Conservation (phyloP, 768 basidiomycete species). For the Tylopilus sp. region DNA sequence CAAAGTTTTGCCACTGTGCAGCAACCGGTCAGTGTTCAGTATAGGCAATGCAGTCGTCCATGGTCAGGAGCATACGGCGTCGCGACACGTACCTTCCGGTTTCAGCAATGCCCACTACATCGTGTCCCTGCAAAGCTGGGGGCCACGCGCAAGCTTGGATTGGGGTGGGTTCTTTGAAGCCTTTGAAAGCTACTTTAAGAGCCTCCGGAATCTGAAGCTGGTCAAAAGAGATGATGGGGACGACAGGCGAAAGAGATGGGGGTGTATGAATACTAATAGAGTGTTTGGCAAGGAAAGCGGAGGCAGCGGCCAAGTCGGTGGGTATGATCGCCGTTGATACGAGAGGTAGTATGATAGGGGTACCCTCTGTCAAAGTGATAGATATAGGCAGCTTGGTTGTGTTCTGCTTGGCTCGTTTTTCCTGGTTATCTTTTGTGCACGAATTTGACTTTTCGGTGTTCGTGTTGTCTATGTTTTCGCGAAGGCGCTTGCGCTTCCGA, state of each 20-base stretch:
- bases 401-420: slow-evolving; percentile 16
- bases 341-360: slow-evolving; percentile 17
- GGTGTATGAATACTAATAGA: slow-evolving; percentile 68
- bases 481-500: slow-evolving; percentile 27
- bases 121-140: slow-evolving; percentile 71
- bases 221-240: slow-evolving; percentile 72
- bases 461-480: background rate
- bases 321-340: slow-evolving; percentile 13
- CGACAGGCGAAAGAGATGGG: slow-evolving; percentile 40
- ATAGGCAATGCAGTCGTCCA: background rate
- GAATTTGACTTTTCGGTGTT: slow-evolving; percentile 5
- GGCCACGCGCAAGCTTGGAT: slow-evolving; percentile 98
- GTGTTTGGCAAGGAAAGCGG: slow-evolving; percentile 68
- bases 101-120: slow-evolving; percentile 95
- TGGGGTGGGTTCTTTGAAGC: slow-evolving; percentile 87
- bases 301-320: slow-evolving; percentile 37
- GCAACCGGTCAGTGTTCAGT: background rate
- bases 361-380: slow-evolving; percentile 1
- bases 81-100: slow-evolving; percentile 69
- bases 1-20: slow-evolving; percentile 84
- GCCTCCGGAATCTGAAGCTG: slow-evolving; percentile 64
- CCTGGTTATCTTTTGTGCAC: slow-evolving; percentile 29
- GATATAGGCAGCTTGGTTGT: slow-evolving; percentile 1
- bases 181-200: slow-evolving; percentile 59
- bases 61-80: slow-evolving; percentile 1